These are phyloP conservation scores for Mallotus japonicus DNA, from an alignment of 441 rosid species.

Conservation along the genomic window DNA sequence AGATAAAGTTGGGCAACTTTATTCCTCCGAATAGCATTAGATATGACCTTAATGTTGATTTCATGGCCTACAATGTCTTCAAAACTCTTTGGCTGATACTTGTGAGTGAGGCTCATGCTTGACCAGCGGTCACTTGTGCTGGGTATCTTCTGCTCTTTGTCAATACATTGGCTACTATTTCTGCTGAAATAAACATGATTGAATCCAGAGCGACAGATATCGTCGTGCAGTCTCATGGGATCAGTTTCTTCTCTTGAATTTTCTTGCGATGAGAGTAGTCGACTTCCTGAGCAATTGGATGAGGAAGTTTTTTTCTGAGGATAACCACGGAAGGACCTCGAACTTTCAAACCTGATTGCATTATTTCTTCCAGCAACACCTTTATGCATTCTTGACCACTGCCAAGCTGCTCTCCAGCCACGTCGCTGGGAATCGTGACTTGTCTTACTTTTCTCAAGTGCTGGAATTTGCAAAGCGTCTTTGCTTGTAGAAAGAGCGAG, in stretches of 20 bases:
- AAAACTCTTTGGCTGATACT: conserved; percentile 12
- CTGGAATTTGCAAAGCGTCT: neutral
- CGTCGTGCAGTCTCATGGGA: neutral
- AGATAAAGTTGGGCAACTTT: conserved; percentile 10
- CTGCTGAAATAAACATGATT: neutral
- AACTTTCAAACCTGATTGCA: neutral
- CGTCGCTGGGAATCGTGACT: neutral
- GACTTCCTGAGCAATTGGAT: conserved; percentile 1
- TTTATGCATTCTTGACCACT: conserved; percentile 4
- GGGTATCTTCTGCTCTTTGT: neutral
- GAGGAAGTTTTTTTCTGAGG: neutral
- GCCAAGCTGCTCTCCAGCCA: conserved; percentile 5
- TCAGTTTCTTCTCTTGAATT: neutral
- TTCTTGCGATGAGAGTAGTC: neutral
- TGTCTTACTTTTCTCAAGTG: neutral
- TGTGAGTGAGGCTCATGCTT: conserved; percentile 10
- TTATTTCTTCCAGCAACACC: neutral
- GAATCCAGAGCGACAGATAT: neutral
- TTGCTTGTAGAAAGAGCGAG: neutral
- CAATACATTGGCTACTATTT: neutral
- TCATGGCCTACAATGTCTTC: conserved; percentile 4
- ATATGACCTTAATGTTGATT: conserved; percentile 8
- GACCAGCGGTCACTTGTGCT: neutral
- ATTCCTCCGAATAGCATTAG: neutral
- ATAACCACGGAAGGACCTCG: neutral